Base-by-base conservation (phyloP, 495 filamentous ascomycete species). In the Niebla homalea region DNA sequence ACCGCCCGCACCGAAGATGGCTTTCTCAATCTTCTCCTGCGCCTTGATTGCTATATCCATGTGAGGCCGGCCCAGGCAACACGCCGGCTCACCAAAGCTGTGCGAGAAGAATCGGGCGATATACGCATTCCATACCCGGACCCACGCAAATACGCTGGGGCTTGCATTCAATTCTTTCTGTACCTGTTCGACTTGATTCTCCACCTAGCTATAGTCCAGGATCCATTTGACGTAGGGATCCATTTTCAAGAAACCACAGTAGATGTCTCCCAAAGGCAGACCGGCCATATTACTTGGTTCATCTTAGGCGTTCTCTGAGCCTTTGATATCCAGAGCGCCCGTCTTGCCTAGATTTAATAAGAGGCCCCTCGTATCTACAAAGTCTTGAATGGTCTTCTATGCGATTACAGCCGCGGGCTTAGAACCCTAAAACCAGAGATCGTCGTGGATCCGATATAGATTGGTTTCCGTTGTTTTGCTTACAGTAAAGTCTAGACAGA, bases 401-500 rank as follows among this genome's bases (percentile, higher is more conserved):
- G 73, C 76, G 23, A 63, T 68, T 5, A 68, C 70, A 5, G 61
- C 64, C 0, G 59, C 53, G 6, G 76, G 71, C n/a, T 72, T 64
- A 0, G 62, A 61, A 7, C 66, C 64, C 73, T 70, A 79, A 36
- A 80, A 69, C 78, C 78, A 82, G 41, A 80, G 64, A 48, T 81
- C 77, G 49, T 80, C 78, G 52, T 79, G 70, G 43, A 79, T 74
- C 73, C 35, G 80, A 56, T 53, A 35, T 20, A 72, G 62, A 20
- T 60, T 51, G 4, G 75, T 64, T 5, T 69, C 61, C 0, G 78
- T 71, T 0, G 60, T 58, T 36, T 75, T 68, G 52, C 79, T 80
- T 20, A 83, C 69, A 0, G 76, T 61, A 38, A 73, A 73, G 53
- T 83, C 79, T 50, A 81, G 65, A 52, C 71, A 74, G 59, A 80